Evolutionary conservation across 371 early-diverging fungal genomes (phyloP).

Genomic region (Mucor sp.): DNA sequence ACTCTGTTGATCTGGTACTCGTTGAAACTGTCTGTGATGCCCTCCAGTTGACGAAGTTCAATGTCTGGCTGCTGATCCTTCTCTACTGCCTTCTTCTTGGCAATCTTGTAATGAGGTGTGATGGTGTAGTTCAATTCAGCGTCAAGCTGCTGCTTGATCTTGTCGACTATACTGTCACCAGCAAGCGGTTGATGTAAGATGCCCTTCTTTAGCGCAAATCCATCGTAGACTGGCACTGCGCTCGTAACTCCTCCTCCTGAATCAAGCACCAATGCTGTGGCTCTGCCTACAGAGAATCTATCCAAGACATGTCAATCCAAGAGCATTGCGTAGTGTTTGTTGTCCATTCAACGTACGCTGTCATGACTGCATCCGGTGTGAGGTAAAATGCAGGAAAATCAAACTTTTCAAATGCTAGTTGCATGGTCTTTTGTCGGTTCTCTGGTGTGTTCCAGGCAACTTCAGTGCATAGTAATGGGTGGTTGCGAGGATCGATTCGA

Average conservation of each 20-base stretch:
- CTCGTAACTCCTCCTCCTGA: constrained; percentile 87
- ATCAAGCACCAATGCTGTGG: constrained; percentile 93
- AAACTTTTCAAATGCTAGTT: constrained; percentile 94
- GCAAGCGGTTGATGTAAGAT: constrained; percentile 77
- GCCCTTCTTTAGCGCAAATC: constrained; percentile 90
- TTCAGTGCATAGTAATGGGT: constrained; percentile 89
- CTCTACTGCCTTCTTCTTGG: constrained; percentile 73
- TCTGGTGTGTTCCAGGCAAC: constrained; percentile 86
- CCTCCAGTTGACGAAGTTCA: constrained; percentile 55
- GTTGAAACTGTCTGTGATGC: constrained; percentile 67
- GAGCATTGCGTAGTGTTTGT: neutral
- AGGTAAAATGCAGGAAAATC: constrained; percentile 93
- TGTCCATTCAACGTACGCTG: constrained; percentile 68
- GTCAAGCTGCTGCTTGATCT: constrained; percentile 69
- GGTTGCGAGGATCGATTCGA: constrained; percentile 71
- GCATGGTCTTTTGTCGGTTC: constrained; percentile 81
- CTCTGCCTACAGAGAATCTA: constrained; percentile 82
- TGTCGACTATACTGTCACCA: constrained; percentile 80
- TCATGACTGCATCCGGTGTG: constrained; percentile 85
- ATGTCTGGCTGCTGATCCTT: constrained; percentile 66
- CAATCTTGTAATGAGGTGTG: constrained; percentile 81
- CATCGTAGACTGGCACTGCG: constrained; percentile 94
- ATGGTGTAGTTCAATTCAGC: constrained; percentile 59
- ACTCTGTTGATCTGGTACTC: constrained; percentile 64
- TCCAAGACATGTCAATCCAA: neutral